Conservation (phyloP, 2,329 filamentous ascomycete genomes). For the Fusarium albidum region DNA sequence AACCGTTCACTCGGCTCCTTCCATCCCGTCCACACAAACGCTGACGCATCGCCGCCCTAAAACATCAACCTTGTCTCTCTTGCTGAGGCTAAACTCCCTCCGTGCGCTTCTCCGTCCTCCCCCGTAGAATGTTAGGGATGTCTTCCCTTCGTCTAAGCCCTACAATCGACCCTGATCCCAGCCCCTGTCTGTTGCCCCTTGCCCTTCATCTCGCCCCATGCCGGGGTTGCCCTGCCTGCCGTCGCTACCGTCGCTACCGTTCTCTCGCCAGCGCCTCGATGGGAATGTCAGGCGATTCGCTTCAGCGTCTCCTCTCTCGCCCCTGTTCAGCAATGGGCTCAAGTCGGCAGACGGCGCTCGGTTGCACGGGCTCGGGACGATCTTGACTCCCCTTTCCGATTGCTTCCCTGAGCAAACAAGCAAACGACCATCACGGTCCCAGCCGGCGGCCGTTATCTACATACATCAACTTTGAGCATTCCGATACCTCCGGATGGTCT, state of each 20-base stretch:
- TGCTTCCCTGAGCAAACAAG: constrained; percentile 1
- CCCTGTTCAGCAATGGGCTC: constrained; percentile 1
- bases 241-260: constrained; percentile 28
- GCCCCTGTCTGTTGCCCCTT: background rate
- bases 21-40: constrained; percentile 8
- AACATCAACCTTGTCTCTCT: constrained; percentile 11
- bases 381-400: constrained; percentile 3
- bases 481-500: background rate
- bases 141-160: constrained; percentile 10
- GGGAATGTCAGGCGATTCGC: constrained; percentile 20
- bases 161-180: constrained; percentile 26
- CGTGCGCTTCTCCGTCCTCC: constrained; percentile 8
- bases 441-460: background rate
- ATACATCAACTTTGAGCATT: background rate
- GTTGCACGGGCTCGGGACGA: constrained; percentile 11
- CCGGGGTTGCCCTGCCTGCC: constrained; percentile 14
- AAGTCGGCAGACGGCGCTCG: constrained; percentile 1
- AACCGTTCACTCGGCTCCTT: constrained; percentile 14
- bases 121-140: constrained; percentile 1
- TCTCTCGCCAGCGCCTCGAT: constrained; percentile 2
- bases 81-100: constrained; percentile 9
- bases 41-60: constrained; percentile 20
- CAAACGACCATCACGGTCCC: too few species aligned
- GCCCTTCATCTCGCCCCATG: constrained; percentile 15
- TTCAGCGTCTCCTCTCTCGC: background rate